Percentiles rank a stretch among this genome's conserved stretches.
Evolutionary conservation across 495 filamentous ascomycete genomes (phyloP).

Genomic region (Hypoxylon lienhwacheense): DNA sequence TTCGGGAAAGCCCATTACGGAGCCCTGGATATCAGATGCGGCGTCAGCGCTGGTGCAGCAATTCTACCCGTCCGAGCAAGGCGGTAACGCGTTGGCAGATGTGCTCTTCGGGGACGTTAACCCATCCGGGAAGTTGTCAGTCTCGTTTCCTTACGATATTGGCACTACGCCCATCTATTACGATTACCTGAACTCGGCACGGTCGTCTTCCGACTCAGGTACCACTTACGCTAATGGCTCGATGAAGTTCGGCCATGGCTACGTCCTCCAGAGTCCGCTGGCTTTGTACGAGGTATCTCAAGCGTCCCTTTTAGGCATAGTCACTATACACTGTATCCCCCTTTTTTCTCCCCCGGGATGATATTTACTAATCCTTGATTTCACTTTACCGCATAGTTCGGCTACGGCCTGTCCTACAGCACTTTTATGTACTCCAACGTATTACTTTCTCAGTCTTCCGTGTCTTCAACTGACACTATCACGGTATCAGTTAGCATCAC

Average conservation of each 20-base stretch:
- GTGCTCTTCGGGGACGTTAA: slow-evolving; percentile 83
- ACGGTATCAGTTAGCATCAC: slow-evolving; percentile 60
- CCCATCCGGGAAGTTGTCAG: slow-evolving; percentile 68
- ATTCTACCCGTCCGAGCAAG: slow-evolving; percentile 73
- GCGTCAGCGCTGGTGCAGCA: slow-evolving; percentile 67
- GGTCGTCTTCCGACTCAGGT: slow-evolving; percentile 54
- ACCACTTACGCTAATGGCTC: slow-evolving; percentile 55
- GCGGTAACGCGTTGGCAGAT: slow-evolving; percentile 75
- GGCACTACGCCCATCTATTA: slow-evolving; percentile 70
- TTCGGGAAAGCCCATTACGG: slow-evolving; percentile 69
- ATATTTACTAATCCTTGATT: too few species aligned
- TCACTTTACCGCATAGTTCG: slow-evolving; percentile 50
- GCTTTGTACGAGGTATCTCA: slow-evolving; percentile 55
- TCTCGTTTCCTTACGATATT: slow-evolving; percentile 62
- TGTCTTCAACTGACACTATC: slow-evolving; percentile 51
- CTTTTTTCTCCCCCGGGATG: background rate
- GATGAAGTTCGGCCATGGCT: slow-evolving; percentile 65
- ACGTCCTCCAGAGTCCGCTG: slow-evolving; percentile 60
- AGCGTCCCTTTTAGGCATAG: too few species aligned
- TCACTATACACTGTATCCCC: too few species aligned
- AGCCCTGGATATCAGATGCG: slow-evolving; percentile 63
- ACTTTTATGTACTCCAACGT: slow-evolving; percentile 59
- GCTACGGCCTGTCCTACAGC: slow-evolving; percentile 68
- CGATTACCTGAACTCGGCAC: slow-evolving; percentile 69
- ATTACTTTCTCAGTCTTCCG: slow-evolving; percentile 47